Evolutionary conservation across 805 yeast species (phyloP).

Genomic region (Lipomyces anomalus): DNA sequence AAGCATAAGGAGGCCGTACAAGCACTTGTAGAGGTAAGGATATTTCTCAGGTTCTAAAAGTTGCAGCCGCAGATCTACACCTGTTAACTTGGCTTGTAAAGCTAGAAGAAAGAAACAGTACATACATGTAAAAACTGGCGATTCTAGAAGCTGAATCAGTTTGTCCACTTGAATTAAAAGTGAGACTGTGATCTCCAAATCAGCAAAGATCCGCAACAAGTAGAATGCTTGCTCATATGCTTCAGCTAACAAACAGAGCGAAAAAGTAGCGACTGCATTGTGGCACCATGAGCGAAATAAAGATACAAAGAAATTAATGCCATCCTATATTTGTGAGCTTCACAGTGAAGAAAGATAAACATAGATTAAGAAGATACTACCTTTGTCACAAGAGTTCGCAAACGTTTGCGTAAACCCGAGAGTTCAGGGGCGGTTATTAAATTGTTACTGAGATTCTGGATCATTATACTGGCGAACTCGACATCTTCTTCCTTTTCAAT

Average conservation of each 20-base stretch:
- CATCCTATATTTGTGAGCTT: slow-evolving; percentile 39
- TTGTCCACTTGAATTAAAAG: slow-evolving; percentile 82
- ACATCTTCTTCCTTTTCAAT: slow-evolving; percentile 55
- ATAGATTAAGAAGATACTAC: background rate
- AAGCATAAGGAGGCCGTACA: slow-evolving; percentile 89
- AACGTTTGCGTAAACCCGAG: slow-evolving; percentile 57
- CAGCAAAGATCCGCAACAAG: slow-evolving; percentile 75
- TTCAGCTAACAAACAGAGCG: slow-evolving; percentile 78
- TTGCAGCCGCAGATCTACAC: slow-evolving; percentile 64
- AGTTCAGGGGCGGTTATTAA: slow-evolving; percentile 82
- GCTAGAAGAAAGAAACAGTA: background rate
- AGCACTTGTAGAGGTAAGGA: slow-evolving; percentile 76
- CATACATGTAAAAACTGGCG: slow-evolving; percentile 71
- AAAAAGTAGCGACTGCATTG: slow-evolving; percentile 80
- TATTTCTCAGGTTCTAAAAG: slow-evolving; percentile 78
- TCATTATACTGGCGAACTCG: slow-evolving; percentile 70
- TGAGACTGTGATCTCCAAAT: slow-evolving; percentile 72
- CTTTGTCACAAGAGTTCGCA: slow-evolving; percentile 56
- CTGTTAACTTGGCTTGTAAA: background rate
- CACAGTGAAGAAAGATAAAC: no score
- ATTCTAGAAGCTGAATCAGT: slow-evolving; percentile 81
- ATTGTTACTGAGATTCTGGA: slow-evolving; percentile 82
- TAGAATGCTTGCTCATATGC: slow-evolving; percentile 81
- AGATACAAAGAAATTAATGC: slow-evolving; percentile 63
- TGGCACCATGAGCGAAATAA: slow-evolving; percentile 88